These are phyloP conservation scores for Aristolochia californica DNA, from an alignment of 164 flowering plant species.

Conservation along the genomic window DNA sequence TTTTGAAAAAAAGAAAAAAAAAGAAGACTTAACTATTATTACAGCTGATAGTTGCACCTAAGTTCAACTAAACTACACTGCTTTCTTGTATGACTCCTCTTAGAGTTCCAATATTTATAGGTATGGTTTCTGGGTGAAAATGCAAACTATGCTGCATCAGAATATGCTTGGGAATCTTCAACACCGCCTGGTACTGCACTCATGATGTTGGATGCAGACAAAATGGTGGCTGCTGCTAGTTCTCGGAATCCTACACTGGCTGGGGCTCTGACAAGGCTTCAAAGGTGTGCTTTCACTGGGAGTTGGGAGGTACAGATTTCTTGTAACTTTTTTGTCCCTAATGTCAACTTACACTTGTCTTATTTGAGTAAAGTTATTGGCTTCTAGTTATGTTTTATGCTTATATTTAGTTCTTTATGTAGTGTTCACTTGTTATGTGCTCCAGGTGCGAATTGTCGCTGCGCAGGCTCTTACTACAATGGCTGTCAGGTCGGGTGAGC, in stretches of 20 bases:
- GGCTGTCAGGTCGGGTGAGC: conserved; percentile 97
- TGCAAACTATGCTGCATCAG: conserved; percentile 99
- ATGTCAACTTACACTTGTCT: not conserved
- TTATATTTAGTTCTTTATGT: not conserved
- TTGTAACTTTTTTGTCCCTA: not conserved
- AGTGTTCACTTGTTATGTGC: not conserved
- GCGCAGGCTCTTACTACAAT: conserved; percentile 96
- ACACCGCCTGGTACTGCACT: conserved; percentile 99
- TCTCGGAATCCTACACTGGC: conserved; percentile 96
- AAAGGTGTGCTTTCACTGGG: conserved; percentile 96
- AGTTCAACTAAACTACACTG: no score
- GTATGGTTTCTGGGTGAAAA: conserved; percentile 99
- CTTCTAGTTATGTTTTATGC: no score
- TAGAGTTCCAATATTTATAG: conserved; percentile 21
- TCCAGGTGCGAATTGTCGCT: conserved; percentile 84
- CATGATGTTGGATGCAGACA: conserved; percentile 99
- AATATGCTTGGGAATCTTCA: conserved; percentile 99
- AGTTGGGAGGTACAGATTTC: conserved; percentile 86
- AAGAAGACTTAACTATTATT: no score
- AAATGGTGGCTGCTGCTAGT: conserved; percentile 99
- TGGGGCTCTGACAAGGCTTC: conserved; percentile 92
- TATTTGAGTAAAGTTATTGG: not conserved
- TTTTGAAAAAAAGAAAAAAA: no score
- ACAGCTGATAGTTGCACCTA: no score
- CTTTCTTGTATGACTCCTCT: no score